Base-by-base conservation (phyloP, 345 rosid species). In the Aquilaria yunnanensis region DNA sequence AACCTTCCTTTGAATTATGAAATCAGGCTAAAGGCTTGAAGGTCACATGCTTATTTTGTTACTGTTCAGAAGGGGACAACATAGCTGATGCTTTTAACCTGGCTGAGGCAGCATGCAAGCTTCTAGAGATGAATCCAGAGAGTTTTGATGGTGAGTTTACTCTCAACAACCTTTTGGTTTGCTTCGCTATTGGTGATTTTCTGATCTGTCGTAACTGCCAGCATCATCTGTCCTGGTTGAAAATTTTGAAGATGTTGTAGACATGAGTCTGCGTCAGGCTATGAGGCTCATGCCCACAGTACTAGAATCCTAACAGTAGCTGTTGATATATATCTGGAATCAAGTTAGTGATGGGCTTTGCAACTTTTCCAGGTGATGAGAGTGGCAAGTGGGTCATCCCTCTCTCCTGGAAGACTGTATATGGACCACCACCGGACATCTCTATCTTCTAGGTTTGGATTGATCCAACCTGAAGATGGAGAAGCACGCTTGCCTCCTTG, bases 31-130 rank as follows among this genome's bases (percentile, higher is more conserved):
- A 77, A 71, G 96, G 96, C 7, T 71, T 94, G 78, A 84, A 82
- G 66, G 90, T 85, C 62, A 88, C 93, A 37, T 90, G 97, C 77
- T 66, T 94, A 67, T 65, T 94, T 56, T 85, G 93, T 73, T 88
- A 94, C 80, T 94, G 99, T 79, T 88, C 96, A 0, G 97, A 94
- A 80, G 99, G 97, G 61, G 96, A 94, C 77, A 94, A 90, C 73
- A 85, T 78, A 64, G 70, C 80, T 48, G 97, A 90, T 78, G 90
- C 90, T 47, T 78, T 85, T 72, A 73, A 82, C 68, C 65, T 94
- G 69, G 96, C 93, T 55, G 91, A 85, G 70, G 96, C 91, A 56
- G 78, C 85, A 10, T 70, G 74, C 74, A 82, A 79, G 69, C 77
- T 90, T 57, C 66, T 67, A 57, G 78, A 76, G 62, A 59, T 80